Percentiles rank a stretch among this genome's conserved stretches.
phyloP scores from a whole-genome alignment of 495 filamentous ascomycete species.

The Achaetomiella virescens region DNA sequence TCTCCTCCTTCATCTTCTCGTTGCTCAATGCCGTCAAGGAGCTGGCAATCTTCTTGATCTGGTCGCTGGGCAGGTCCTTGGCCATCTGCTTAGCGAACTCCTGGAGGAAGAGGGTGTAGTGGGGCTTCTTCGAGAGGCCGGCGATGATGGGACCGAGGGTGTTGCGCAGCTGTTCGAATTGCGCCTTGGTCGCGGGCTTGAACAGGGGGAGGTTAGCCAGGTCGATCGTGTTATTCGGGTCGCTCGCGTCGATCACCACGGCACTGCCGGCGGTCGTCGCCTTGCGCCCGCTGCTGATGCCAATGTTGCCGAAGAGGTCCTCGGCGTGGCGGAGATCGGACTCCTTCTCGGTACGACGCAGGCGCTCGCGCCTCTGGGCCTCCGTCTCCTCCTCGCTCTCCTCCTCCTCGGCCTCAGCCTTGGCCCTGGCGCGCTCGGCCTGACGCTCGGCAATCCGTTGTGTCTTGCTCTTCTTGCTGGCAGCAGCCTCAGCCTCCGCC shows the following conservation, averaged over 20 bases:
- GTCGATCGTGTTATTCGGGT: constrained; percentile 75
- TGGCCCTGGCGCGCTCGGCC: constrained; percentile 44
- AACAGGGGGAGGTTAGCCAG: constrained; percentile 74
- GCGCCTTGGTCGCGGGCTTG: constrained; percentile 77
- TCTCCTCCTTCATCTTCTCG: constrained; percentile 99
- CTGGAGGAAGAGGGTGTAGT: constrained; percentile 82
- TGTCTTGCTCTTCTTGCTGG: constrained; percentile 83
- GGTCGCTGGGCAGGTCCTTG: constrained; percentile 80
- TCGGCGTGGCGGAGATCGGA: constrained; percentile 85
- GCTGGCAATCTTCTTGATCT: constrained; percentile 92
- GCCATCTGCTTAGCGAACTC: constrained; percentile 83
- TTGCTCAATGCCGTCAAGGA: constrained; percentile 79
- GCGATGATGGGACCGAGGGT: constrained; percentile 69
- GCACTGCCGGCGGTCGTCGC: constrained; percentile 50
- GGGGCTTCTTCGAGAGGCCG: constrained; percentile 74
- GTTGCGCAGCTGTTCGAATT: constrained; percentile 71
- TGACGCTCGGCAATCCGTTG: constrained; percentile 79
- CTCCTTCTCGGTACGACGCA: constrained; percentile 75
- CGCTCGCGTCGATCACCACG: constrained; percentile 58
- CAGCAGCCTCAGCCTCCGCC: constrained; percentile 83
- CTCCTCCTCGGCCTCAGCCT: constrained; percentile 41
- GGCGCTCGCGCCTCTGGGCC: constrained; percentile 60
- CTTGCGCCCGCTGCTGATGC: constrained; percentile 62
- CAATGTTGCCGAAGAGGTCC: constrained; percentile 80
- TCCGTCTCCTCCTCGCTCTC: constrained; percentile 67